These are phyloP conservation scores for Collariella sp. DNA, from an alignment of 495 filamentous ascomycete genomes.

Conservation along the genomic window DNA sequence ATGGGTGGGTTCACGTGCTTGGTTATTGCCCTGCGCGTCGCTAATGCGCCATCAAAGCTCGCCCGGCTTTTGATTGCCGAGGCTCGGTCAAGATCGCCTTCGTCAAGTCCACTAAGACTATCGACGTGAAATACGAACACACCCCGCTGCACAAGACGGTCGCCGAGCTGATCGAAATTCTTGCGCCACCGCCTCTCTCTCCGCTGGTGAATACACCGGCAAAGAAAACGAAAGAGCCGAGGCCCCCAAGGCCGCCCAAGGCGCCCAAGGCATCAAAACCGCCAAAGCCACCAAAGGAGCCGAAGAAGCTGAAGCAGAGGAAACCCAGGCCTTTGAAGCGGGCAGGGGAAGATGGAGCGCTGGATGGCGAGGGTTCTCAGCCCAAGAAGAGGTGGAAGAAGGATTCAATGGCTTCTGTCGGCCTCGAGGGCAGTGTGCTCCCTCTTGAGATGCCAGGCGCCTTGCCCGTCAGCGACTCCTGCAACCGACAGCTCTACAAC, in stretches of 20 bases:
- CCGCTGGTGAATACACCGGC: constrained; percentile 11
- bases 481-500: constrained; percentile 13
- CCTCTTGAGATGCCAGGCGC: constrained; percentile 25
- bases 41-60: constrained; percentile 28
- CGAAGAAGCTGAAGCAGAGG: constrained; percentile 33
- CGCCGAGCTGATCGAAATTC: constrained; percentile 30
- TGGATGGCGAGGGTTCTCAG: not conserved
- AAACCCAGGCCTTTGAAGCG: constrained; percentile 27
- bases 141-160: constrained; percentile 42
- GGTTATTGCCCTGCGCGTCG: not conserved
- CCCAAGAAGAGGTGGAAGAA: constrained; percentile 26
- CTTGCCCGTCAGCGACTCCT: constrained; percentile 16
- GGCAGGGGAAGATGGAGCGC: constrained; percentile 42
- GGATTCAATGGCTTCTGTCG: constrained; percentile 8
- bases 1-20: constrained; percentile 19
- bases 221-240: constrained; percentile 41
- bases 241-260: constrained; percentile 46
- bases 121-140: constrained; percentile 41
- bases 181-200: constrained; percentile 25
- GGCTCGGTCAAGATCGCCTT: constrained; percentile 39
- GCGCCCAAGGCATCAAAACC: constrained; percentile 41
- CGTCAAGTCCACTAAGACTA: constrained; percentile 27
- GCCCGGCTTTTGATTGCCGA: constrained; percentile 44
- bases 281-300: constrained; percentile 26
- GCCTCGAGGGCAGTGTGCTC: constrained; percentile 1